Evolutionary conservation across 2,329 filamentous ascomycete genomes (phyloP), one percentile per base, ranked within the genome.

Genomic region (Colletotrichum caudatum): DNA sequence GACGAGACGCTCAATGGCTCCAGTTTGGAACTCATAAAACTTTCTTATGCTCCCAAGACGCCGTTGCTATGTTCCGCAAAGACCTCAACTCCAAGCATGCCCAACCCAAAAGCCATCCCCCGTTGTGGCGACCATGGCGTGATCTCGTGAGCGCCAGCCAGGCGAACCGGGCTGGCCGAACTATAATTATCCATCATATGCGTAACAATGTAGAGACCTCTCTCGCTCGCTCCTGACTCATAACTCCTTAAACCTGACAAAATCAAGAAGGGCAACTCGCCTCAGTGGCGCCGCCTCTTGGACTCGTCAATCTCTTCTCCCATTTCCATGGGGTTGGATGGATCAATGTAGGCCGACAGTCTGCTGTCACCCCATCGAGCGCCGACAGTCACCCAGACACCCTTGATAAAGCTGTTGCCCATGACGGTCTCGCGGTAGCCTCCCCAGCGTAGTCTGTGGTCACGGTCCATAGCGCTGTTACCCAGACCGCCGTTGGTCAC

Each of bases 361-460:
- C 88, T 82, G 76, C 84, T 81, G 75, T 92, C 90, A 18, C 88
- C 89, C 80, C 86, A 85, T 66, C 89, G 83, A 3, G 89, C 88
- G n/a, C 90, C 90, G 61, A 92, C 89, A 4, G 89, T 91, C 18
- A 91, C 89, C 90, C 90, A 92, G 56, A 92, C 89, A 74, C 91
- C 89, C 81, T 92, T 92, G 75, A 87, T 84, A 6, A 87, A 85
- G 14, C 83, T 80, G 48, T 84, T 84, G 51, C 84, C 83, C 73
- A 84, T 82, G 67, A 86, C 83, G 0, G 84, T 85, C 81, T 91
- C 89, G 51, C 90, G 84, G 72, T 83, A 80, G 33, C 90, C 90
- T 11, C 80, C 83, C 90, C 90, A 92, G 75, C 87, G 84, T 35
- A 90, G 81, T 20, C 90, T 84, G 14, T 81, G 78, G 53, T 87